A percentile compares a stretch with the other conserved stretches of the same genome.
Evolutionary conservation across 2,329 filamentous ascomycete genomes (phyloP).

Genomic region (Pezizomycotina sp.): DNA sequence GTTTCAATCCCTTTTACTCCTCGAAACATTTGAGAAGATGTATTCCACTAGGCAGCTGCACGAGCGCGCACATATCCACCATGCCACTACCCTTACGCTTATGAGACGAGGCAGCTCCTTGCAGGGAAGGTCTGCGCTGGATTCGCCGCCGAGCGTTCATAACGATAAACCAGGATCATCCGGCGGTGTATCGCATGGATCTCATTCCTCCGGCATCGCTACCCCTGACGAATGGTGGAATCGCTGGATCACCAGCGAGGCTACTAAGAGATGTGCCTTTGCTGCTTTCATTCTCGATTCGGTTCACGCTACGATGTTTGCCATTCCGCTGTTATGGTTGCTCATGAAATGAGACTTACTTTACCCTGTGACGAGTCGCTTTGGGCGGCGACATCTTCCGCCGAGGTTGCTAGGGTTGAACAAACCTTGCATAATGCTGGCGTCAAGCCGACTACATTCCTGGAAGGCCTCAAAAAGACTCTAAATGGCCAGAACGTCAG

Average conservation of each 20-base stretch:
- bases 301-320: slow-evolving; percentile 94
- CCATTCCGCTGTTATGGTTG: slow-evolving; percentile 91
- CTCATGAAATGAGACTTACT: slow-evolving; percentile 81
- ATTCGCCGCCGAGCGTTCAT: slow-evolving; percentile 61
- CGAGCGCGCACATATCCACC: slow-evolving; percentile 89
- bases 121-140: slow-evolving; percentile 67
- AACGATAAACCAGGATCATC: slow-evolving; percentile 38
- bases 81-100: slow-evolving; percentile 83
- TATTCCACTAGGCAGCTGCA: slow-evolving; percentile 83
- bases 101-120: slow-evolving; percentile 89
- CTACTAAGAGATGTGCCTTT: slow-evolving; percentile 76
- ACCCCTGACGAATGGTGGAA: slow-evolving; percentile 86
- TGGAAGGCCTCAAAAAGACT: slow-evolving; percentile 80
- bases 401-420: slow-evolving; percentile 72
- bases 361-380: slow-evolving; percentile 83
- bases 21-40: slow-evolving; percentile 96
- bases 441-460: slow-evolving; percentile 68
- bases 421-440: slow-evolving; percentile 63
- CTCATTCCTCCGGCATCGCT: slow-evolving; percentile 43
- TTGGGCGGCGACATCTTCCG: slow-evolving; percentile 78
- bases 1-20: slow-evolving; percentile 73
- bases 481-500: slow-evolving; percentile 70
- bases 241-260: slow-evolving; percentile 87
- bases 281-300: slow-evolving; percentile 91
- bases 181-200: slow-evolving; percentile 29